A percentile compares a stretch with the other conserved stretches of the same genome.
Evolutionary conservation across 768 basidiomycete genomes (phyloP).

Genomic region (Fibroporia radiculosa): DNA sequence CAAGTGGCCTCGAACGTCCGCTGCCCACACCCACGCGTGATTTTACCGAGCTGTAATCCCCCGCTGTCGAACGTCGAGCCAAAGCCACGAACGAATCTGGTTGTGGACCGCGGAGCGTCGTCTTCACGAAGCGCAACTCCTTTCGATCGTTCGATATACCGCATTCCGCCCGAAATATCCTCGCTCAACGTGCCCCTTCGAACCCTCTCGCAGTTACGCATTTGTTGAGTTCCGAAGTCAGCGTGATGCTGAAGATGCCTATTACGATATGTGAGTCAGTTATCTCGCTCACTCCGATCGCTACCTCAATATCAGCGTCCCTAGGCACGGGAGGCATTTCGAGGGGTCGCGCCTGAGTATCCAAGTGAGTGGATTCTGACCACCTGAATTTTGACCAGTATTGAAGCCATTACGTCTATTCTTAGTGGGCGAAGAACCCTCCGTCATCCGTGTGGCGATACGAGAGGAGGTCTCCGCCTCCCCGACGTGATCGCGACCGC

Average conservation of each 20-base stretch:
- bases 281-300: background rate
- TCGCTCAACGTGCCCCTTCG: constrained; percentile 51
- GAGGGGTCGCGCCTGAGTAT: constrained; percentile 71
- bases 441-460: constrained; percentile 80
- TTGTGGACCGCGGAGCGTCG: constrained; percentile 6
- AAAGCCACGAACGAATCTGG: constrained; percentile 2
- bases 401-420: background rate
- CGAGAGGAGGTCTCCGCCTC: constrained; percentile 46
- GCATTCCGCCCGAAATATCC: constrained; percentile 28
- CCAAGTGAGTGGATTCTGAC: constrained; percentile 38
- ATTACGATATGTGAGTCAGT: constrained; percentile 66
- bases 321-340: constrained; percentile 69
- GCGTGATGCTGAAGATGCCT: constrained; percentile 77
- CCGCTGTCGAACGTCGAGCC: constrained; percentile 8
- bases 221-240: constrained; percentile 79
- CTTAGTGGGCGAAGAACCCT: constrained; percentile 75
- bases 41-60: constrained; percentile 8
- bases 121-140: constrained; percentile 7
- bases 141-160: constrained; percentile 10
- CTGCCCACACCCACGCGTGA: constrained; percentile 5
- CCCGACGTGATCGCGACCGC: constrained; percentile 36
- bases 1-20: constrained; percentile 22
- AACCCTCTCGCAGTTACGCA: constrained; percentile 61
- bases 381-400: background rate
- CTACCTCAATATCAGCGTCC: background rate